Evolutionary conservation across 2,329 filamentous ascomycete genomes (phyloP), one percentile per base, ranked within the genome.

Genomic region (Neocucurbitaria cava): DNA sequence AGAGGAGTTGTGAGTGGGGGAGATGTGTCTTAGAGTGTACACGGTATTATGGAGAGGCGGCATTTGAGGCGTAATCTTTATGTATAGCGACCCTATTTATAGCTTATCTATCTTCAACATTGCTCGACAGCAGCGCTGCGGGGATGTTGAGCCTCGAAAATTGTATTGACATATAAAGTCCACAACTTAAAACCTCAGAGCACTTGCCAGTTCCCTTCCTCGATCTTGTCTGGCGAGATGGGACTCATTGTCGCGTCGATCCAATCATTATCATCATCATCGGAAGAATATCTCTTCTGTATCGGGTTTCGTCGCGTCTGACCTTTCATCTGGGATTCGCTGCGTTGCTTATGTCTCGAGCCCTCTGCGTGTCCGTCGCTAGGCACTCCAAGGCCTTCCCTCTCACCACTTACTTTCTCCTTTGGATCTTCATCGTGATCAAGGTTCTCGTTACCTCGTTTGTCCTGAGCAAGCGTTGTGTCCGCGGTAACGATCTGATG

Each of bases 131-230:
- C 30, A 31, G 13, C 30, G 9, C n/a, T n/a, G 30, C 30, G 13
- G 30, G 3, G 9, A 11, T 31, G 30, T 15, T 15, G 5, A 31
- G 8, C 3, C 30, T 31, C 30, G 9, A 11, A 31, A 31, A 6
- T 31, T 6, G 5, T 11, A 11, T 31, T 5, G 10, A 31, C 8
- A 11, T 8, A 31, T 31, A 8, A 31, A 11, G 13, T 15, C 30
- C 13, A 3, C 4, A 8, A 11, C 3, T 31, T 31, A 18, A 17
- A 3, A n/a, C 15, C 18, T n/a, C 20, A 59, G 17, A 59, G 7
- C 23, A 60, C n/a, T 38, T 60, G 57, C 57, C 57, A 60, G 13
- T 41, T 45, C 11, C 46, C 43, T 8, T 57, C 47, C 9, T 54
- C 33, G 28, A 30, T 17, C 26, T 24, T 17, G 18, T 18, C 5